These are phyloP conservation scores for Cordyceps javanica DNA, from an alignment of 2,329 filamentous ascomycete genomes.

Conservation along the genomic window DNA sequence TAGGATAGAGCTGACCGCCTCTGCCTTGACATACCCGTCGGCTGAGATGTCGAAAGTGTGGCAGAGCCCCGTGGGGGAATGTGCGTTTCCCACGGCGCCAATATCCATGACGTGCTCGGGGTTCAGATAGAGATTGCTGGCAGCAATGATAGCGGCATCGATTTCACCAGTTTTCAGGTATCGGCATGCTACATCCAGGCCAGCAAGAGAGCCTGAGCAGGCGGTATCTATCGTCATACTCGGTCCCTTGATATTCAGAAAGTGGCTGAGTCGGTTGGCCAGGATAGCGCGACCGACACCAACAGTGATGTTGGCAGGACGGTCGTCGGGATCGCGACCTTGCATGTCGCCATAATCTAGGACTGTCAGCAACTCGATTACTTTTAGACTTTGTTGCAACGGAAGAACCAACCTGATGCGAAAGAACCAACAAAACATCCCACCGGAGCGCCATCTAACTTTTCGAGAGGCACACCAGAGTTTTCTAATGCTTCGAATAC, in stretches of 20 bases:
- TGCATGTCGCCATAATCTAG: conserved; percentile 19
- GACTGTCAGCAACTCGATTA: neutral
- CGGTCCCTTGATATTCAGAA: conserved; percentile 40
- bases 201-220: conserved; percentile 41
- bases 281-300: conserved; percentile 43
- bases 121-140: conserved; percentile 36
- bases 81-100: conserved; percentile 32
- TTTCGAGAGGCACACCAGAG: neutral
- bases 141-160: conserved; percentile 30
- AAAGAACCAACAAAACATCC: conserved; percentile 24
- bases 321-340: conserved; percentile 34
- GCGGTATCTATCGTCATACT: conserved; percentile 47
- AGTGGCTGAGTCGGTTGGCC: conserved; percentile 41
- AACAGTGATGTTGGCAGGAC: conserved; percentile 41
- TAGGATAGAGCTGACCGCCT: conserved; percentile 36
- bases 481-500: conserved; percentile 4
- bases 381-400: neutral
- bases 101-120: conserved; percentile 39
- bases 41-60: conserved; percentile 31
- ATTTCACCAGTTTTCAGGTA: conserved; percentile 14
- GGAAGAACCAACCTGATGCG: conserved; percentile 13
- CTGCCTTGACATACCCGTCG: conserved; percentile 40
- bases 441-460: neutral
- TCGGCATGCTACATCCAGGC: conserved; percentile 35
- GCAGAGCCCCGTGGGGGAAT: conserved; percentile 20